Evolutionary conservation across 2,329 filamentous ascomycete species (phyloP).

Genomic region (Colletotrichum australisinense): DNA sequence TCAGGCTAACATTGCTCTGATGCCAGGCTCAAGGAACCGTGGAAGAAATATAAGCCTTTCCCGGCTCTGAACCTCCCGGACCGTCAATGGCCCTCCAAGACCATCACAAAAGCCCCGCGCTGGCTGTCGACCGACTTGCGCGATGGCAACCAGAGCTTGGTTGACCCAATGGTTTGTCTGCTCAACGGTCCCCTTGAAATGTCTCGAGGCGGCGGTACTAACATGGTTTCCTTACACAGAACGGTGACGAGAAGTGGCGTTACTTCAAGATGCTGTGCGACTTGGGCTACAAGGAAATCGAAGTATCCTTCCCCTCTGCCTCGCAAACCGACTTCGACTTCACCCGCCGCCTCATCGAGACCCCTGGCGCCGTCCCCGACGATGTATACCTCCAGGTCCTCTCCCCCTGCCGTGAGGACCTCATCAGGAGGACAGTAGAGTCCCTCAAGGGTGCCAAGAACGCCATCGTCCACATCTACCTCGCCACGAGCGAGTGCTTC

Average conservation of each 20-base stretch:
- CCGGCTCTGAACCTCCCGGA: constrained; percentile 60
- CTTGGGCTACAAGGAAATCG: constrained; percentile 97
- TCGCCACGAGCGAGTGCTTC: constrained; percentile 97
- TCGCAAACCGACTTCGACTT: constrained; percentile 98
- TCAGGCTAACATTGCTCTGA: not conserved
- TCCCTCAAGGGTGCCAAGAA: constrained; percentile 91
- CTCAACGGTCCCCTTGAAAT: not conserved
- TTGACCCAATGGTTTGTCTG: constrained; percentile 87
- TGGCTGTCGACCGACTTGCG: constrained; percentile 81
- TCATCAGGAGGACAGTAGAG: constrained; percentile 90
- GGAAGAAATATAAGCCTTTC: constrained; percentile 39
- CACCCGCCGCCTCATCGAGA: constrained; percentile 86
- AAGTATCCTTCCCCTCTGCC: constrained; percentile 94
- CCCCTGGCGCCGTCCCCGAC: constrained; percentile 83
- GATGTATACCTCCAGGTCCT: constrained; percentile 94
- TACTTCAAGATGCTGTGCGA: constrained; percentile 96
- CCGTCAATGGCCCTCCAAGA: constrained; percentile 86
- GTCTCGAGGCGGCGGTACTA: not conserved
- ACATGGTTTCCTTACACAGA: constrained; percentile 60
- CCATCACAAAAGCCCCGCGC: constrained; percentile 84
- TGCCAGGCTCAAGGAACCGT: constrained; percentile 35
- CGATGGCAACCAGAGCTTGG: constrained; percentile 94
- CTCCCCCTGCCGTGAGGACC: constrained; percentile 89
- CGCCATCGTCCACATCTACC: constrained; percentile 93
- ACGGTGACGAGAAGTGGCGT: constrained; percentile 91